Conservation (phyloP, 2,329 filamentous ascomycete species). For the Colletotrichum ledebouriae region DNA sequence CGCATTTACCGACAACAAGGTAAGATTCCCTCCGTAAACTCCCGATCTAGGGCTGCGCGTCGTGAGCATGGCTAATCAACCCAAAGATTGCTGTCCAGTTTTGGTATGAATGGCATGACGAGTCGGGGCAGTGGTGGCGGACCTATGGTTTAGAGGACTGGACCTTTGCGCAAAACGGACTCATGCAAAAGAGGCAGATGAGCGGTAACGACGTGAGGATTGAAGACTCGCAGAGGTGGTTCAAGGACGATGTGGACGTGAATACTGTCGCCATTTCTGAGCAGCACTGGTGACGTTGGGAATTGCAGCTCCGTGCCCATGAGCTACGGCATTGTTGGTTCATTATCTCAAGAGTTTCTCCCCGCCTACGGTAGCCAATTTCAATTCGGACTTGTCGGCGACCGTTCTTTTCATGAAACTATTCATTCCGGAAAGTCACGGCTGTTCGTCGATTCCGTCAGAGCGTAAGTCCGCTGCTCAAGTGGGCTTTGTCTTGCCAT, state of each 20-base stretch:
- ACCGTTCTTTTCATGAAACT: neutral
- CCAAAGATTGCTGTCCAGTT: constrained; percentile 84
- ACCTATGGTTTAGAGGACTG: constrained; percentile 88
- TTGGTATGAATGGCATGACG: constrained; percentile 87
- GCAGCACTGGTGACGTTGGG: constrained; percentile 69
- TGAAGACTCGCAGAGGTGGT: constrained; percentile 74
- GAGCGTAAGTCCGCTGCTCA: too few species aligned
- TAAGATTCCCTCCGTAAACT: constrained; percentile 42
- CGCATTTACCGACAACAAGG: constrained; percentile 77
- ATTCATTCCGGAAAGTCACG: too few species aligned
- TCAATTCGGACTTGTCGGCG: neutral
- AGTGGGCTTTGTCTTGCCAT: too few species aligned
- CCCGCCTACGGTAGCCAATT: neutral
- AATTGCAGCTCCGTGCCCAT: neutral
- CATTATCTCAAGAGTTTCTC: neutral
- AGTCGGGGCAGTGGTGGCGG: constrained; percentile 82
- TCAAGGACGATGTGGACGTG: constrained; percentile 76
- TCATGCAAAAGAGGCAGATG: constrained; percentile 83
- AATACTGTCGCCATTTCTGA: constrained; percentile 75
- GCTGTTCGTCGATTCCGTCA: too few species aligned
- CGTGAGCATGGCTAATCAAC: too few species aligned
- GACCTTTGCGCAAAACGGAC: constrained; percentile 78
- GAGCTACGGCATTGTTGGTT: neutral
- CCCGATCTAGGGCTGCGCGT: neutral
- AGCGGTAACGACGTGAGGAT: constrained; percentile 80